Conservation (phyloP, 352 stramenopile genomes). For the Phytophthora crassamura region DNA sequence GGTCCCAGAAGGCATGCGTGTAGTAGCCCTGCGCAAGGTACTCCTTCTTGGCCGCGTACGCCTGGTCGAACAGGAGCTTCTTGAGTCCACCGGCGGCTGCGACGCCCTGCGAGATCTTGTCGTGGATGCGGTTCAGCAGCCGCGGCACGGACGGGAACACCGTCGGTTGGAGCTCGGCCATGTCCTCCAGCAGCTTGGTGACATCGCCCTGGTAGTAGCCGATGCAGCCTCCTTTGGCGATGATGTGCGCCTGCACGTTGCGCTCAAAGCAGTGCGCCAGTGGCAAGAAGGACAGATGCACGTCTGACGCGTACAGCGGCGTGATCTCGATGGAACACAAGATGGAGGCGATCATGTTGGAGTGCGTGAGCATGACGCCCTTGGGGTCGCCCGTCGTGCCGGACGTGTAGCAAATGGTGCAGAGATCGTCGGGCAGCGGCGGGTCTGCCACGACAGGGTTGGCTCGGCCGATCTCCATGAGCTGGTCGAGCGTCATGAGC, state of each 20-base stretch:
- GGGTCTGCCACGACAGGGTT: constrained; percentile 60
- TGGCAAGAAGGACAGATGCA: constrained; percentile 94
- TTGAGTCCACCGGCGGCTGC: constrained; percentile 86
- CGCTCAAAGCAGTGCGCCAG: constrained; percentile 95
- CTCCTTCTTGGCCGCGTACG: constrained; percentile 79
- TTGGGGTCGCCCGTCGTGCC: constrained; percentile 61
- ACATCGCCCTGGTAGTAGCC: constrained; percentile 94
- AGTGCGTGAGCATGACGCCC: constrained; percentile 57
- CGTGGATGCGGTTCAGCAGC: constrained; percentile 95
- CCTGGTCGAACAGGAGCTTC: constrained; percentile 90
- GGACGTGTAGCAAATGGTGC: constrained; percentile 71
- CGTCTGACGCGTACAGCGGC: constrained; percentile 30
- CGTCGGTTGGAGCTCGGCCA: constrained; percentile 90
- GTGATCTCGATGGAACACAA: constrained; percentile 42
- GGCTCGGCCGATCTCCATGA: constrained; percentile 45
- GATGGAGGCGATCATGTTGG: constrained; percentile 46
- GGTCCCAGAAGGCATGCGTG: constrained; percentile 89
- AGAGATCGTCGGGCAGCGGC: constrained; percentile 37
- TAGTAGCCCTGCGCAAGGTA: constrained; percentile 48
- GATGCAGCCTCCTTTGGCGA: constrained; percentile 82
- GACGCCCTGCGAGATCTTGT: constrained; percentile 89
- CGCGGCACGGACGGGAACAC: constrained; percentile 93
- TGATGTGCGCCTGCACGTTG: constrained; percentile 55
- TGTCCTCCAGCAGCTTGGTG: constrained; percentile 91
- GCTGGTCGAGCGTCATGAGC: constrained; percentile 53